These are phyloP conservation scores for Pyracantha coccinea DNA, from an alignment of 331 rosid species.

Conservation along the genomic window DNA sequence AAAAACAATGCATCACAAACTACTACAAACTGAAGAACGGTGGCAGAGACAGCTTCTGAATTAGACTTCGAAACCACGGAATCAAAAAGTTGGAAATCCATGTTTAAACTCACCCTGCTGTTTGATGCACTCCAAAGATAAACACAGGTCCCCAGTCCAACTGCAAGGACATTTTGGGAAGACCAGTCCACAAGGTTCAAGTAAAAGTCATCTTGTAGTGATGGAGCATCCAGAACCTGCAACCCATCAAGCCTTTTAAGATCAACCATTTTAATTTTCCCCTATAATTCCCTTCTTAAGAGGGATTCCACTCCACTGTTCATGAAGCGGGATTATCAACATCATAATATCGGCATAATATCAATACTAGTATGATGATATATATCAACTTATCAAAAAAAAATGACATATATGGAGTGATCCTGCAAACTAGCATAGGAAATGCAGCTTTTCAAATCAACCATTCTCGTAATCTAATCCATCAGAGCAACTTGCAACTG, in stretches of 20 bases:
- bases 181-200: conserved; percentile 99
- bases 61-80: not conserved
- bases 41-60: not conserved
- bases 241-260: not conserved
- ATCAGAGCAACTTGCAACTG: not conserved
- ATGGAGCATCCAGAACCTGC: conserved; percentile 97
- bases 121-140: conserved; percentile 97
- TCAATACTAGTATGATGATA: too few relatives aligned
- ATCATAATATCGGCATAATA: too few relatives aligned
- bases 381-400: too few relatives aligned
- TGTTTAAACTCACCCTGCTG: conserved; percentile 45
- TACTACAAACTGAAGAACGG: not conserved
- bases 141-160: conserved; percentile 89
- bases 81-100: not conserved
- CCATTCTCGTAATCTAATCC: not conserved
- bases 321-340: too few relatives aligned
- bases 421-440: not conserved
- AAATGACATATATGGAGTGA: too few relatives aligned
- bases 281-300: not conserved
- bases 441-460: not conserved
- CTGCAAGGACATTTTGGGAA: conserved; percentile 93
- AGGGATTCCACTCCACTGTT: not conserved
- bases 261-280: not conserved
- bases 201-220: conserved; percentile 94
- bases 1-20: not conserved